A percentile compares a stretch with the other conserved stretches of the same genome.
Evolutionary conservation across 2,329 filamentous ascomycete genomes (phyloP).

Genomic region (Huntiella decipiens): DNA sequence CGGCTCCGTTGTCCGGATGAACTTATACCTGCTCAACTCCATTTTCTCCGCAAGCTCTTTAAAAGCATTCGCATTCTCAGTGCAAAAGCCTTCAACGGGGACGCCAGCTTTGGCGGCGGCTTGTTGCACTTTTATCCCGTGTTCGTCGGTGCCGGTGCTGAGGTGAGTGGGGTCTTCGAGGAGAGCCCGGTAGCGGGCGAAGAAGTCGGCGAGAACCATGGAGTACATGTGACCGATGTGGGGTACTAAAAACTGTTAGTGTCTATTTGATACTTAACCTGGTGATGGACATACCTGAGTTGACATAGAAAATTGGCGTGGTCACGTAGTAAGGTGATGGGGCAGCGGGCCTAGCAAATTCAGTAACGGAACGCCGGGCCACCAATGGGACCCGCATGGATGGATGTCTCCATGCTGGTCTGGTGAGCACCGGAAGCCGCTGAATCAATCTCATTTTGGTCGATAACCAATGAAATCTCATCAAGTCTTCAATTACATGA

Average conservation of each 20-base stretch:
- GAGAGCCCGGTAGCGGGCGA: conserved; percentile 79
- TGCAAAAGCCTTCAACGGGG: conserved; percentile 70
- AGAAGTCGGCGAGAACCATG: conserved; percentile 74
- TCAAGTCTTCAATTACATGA: too few relatives aligned
- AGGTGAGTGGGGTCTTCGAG: conserved; percentile 53
- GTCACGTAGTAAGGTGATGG: conserved; percentile 85
- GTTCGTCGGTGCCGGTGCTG: conserved; percentile 87
- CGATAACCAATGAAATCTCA: too few relatives aligned
- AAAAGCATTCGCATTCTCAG: conserved; percentile 65
- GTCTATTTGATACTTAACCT: conserved; percentile 12
- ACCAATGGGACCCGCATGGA: too few relatives aligned
- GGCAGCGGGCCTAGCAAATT: not conserved
- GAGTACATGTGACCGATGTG: conserved; percentile 91
- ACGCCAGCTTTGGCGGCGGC: conserved; percentile 55
- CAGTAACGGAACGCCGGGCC: too few relatives aligned
- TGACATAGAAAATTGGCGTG: conserved; percentile 97
- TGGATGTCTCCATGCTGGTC: too few relatives aligned
- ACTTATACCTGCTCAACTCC: conserved; percentile 52
- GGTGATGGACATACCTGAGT: conserved; percentile 44
- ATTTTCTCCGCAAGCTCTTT: conserved; percentile 50
- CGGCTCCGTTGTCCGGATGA: conserved; percentile 77
- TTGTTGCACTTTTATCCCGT: conserved; percentile 92
- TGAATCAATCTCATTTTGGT: too few relatives aligned
- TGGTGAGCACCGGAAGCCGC: too few relatives aligned
- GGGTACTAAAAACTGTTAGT: conserved; percentile 38